Evolutionary conservation across 2,329 filamentous ascomycete genomes (phyloP), one percentile per base, ranked within the genome.

Genomic region (Pseudocercospora eumusae): DNA sequence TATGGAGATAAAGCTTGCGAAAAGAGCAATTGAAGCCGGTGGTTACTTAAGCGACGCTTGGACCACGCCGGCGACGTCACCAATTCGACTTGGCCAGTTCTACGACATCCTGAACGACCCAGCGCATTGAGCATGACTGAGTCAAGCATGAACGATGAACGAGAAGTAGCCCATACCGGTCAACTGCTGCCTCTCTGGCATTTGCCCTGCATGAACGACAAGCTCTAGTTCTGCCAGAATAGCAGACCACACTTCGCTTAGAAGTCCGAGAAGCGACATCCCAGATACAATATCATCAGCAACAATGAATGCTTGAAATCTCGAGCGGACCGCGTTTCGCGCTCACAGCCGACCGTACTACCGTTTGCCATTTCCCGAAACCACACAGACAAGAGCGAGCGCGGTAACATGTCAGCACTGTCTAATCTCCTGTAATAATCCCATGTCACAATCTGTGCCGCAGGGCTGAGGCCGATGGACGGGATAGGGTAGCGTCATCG

Each of bases 1-100:
- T 4, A 75, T 61, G 1, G 73, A 63, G 21, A 73, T 40, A 1
- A 75, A 45, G 53, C 68, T 70, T 4, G 73, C 36, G n/a, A n/a
- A 40, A 40, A 40, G 36, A 40, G 36, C 36, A 40, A 40, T 18
- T 40, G 15, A 40, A n/a, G 36, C 36, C 36, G 36, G 36, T 40
- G 36, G 15, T 40, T 40, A n/a, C n/a, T n/a, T n/a, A n/a, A n/a
- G n/a, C n/a, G n/a, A n/a, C n/a, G n/a, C n/a, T n/a, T n/a, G n/a
- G n/a, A n/a, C 36, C 36, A 40, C 15, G 7, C 36, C 4, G 13
- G 36, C 13, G 36, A 40, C 36, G 36, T 40, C 36, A 40, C 31
- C 31, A 33, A 11, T 33, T 33, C 31, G 31, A 33, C 31, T 33
- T 33, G 36, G 8, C 9, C 13, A 11, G 36, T 6, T 6, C 36